Evolutionary conservation across 2,329 filamentous ascomycete genomes (phyloP), one percentile per base, ranked within the genome.

Genomic region (Xylaria sp.): DNA sequence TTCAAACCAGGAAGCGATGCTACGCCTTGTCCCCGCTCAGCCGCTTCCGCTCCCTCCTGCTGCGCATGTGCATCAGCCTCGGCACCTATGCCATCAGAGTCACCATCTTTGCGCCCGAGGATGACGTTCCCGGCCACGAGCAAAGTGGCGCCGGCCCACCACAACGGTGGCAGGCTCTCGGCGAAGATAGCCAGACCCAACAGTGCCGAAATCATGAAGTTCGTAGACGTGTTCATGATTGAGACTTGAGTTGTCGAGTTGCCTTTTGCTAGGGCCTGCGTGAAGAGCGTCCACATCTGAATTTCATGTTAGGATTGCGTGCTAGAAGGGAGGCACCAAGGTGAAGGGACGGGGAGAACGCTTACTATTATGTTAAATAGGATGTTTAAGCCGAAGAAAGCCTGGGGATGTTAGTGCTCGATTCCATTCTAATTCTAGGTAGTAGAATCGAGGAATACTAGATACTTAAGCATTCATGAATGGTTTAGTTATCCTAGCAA

Each of bases 251-350:
- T 93, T 9, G 92, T 94, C 1, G 91, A 94, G 67, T 88, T 86
- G 15, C 92, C 91, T 20, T 88, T 86, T 0, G 92, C 89, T n/a
- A 95, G 86, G 62, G 92, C 92, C 59, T 89, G 87, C 7, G 92
- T 95, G 82, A 94, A 95, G 57, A 95, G 86, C 0, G 91, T 89
- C 92, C 92, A 95, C 92, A 95, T 95, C 70, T 71, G 12, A 15
- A 4, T 33, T 46, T n/a, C 28, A 18, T 41, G n/a, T 67, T 62
- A 64, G 33, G 18, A n/a, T 28, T 43, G 0, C n/a, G n/a, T 20
- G 23, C 23, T 25, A 18, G 28, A n/a, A 46, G 63, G 46, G 52
- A 10, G 56, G 64, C 43, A 49, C 64, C 62, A 64, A 67, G 52
- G 23, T 20, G 13, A 15, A 12, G 18, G 2, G 31, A 43, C 6